A percentile compares a stretch with the other conserved stretches of the same genome.
Evolutionary conservation across 129 eudicot genomes (phyloP).

Genomic region (Calendula officinalis): DNA sequence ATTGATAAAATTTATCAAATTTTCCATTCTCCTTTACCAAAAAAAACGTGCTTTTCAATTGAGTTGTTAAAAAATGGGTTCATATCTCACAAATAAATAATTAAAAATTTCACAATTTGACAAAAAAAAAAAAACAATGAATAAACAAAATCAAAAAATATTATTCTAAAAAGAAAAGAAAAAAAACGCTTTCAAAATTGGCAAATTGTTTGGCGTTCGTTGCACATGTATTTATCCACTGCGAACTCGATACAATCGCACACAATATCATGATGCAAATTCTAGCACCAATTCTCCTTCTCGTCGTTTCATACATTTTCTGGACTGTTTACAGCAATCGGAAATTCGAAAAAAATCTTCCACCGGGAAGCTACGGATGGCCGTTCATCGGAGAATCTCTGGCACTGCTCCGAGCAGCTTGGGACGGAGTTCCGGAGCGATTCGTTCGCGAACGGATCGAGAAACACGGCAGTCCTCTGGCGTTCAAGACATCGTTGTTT

Average conservation of each 20-base stretch:
- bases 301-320: slow-evolving; percentile 6
- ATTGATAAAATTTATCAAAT: too few species aligned
- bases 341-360: slow-evolving; percentile 12
- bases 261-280: slow-evolving; percentile 4
- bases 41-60: too few species aligned
- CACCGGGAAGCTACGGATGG: slow-evolving; percentile 55
- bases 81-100: too few species aligned
- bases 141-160: too few species aligned
- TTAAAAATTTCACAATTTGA: too few species aligned
- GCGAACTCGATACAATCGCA: not conserved
- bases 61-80: too few species aligned
- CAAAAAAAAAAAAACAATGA: too few species aligned
- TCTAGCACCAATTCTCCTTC: not conserved
- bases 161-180: too few species aligned
- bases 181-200: too few species aligned
- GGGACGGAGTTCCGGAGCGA: slow-evolving; percentile 35
- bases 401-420: slow-evolving; percentile 8
- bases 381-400: slow-evolving; percentile 46
- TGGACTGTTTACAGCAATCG: not conserved
- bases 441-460: slow-evolving; percentile 23
- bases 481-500: slow-evolving; percentile 46
- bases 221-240: not conserved
- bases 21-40: too few species aligned
- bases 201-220: too few species aligned
- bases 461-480: slow-evolving; percentile 31